These are phyloP conservation scores for Bipolaris sorokiniana DNA, from an alignment of 2,329 filamentous ascomycete species.

Conservation along the genomic window DNA sequence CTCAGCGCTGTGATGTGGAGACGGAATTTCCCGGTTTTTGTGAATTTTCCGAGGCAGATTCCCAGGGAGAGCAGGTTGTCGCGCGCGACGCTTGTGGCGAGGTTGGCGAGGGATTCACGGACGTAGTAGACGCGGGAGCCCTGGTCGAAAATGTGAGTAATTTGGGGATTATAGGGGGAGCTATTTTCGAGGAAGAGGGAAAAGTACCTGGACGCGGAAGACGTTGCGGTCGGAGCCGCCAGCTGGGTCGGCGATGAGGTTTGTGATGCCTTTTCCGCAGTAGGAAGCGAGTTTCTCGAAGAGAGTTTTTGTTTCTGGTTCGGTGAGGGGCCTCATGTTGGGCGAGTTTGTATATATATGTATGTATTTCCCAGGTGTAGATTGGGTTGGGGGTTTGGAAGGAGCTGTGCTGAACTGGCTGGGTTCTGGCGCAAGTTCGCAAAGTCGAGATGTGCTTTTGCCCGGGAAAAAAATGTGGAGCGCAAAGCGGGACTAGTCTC, in stretches of 20 bases:
- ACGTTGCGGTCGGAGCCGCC: conserved; percentile 46
- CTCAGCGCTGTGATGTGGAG: conserved; percentile 92
- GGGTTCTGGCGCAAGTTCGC: conserved; percentile 20
- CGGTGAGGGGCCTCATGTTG: conserved; percentile 81
- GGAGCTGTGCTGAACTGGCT: conserved; percentile 8
- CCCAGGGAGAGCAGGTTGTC: conserved; percentile 86
- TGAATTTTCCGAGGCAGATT: conserved; percentile 92
- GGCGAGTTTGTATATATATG: background rate
- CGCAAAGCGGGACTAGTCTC: conserved; percentile 19
- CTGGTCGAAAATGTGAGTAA: conserved; percentile 58
- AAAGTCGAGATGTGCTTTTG: conserved; percentile 16
- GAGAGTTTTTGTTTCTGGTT: conserved; percentile 77
- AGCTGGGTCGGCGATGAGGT: conserved; percentile 61
- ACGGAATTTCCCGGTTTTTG: conserved; percentile 94
- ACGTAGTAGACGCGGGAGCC: conserved; percentile 90
- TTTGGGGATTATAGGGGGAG: too few relatives aligned
- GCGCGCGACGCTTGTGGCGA: conserved; percentile 84
- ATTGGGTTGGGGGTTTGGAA: background rate
- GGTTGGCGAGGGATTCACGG: conserved; percentile 84
- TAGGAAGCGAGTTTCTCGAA: conserved; percentile 95
- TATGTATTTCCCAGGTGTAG: background rate
- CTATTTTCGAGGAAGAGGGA: too few relatives aligned
- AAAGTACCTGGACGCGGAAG: conserved; percentile 58
- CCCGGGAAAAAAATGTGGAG: conserved; percentile 20
- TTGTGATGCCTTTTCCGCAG: conserved; percentile 83